These are phyloP conservation scores for Hordeum marinum DNA, from an alignment of 176 grass and related monocot species.

Conservation along the genomic window DNA sequence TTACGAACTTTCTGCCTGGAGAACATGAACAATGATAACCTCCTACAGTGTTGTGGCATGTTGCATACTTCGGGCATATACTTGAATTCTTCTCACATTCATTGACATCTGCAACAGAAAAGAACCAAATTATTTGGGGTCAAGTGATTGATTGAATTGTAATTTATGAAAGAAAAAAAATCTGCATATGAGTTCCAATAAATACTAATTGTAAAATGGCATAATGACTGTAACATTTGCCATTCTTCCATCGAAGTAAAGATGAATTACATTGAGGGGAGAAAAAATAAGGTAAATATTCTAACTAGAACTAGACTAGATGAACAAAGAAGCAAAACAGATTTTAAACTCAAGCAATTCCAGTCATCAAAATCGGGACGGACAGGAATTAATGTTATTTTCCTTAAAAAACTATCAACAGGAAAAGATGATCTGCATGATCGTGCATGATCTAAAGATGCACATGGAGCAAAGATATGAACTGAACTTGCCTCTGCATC, in stretches of 20 bases:
- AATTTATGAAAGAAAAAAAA: too few species aligned
- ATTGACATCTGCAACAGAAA: conserved; percentile 4
- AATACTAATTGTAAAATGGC: background rate
- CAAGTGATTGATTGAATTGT: background rate
- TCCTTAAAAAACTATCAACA: too few species aligned
- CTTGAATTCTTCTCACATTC: background rate
- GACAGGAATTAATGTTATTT: too few species aligned
- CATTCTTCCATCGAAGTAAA: too few species aligned
- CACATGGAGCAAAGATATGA: background rate
- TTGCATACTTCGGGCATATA: background rate
- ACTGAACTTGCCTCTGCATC: background rate
- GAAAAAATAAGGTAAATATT: too few species aligned
- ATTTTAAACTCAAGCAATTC: too few species aligned
- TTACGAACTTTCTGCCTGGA: conserved; percentile 14
- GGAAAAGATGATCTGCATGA: background rate
- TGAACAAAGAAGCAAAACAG: too few species aligned
- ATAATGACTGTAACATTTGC: too few species aligned
- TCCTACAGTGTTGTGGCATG: conserved; percentile 12
- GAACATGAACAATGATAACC: background rate
- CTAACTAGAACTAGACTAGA: too few species aligned
- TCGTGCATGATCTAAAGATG: background rate
- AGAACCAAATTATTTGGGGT: background rate
- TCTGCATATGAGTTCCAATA: background rate
- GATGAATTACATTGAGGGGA: too few species aligned
- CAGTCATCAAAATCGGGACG: too few species aligned